Percentiles rank a stretch among this genome's conserved stretches.
These are phyloP conservation scores for Xylariomycetidae sp. DNA, from an alignment of 2,329 filamentous ascomycete genomes.

Conservation along the genomic window DNA sequence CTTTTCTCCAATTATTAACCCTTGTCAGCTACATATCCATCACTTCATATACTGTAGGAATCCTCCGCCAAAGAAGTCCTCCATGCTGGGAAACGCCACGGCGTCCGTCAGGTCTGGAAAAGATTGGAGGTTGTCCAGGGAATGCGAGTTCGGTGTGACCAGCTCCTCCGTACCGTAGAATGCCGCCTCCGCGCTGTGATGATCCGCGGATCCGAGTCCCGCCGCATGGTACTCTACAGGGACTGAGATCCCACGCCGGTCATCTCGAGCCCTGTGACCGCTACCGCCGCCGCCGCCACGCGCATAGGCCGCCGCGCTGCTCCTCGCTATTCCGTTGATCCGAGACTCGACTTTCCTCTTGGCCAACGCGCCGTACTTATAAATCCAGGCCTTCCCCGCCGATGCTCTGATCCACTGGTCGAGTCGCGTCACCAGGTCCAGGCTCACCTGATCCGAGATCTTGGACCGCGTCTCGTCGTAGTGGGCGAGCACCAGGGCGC, in stretches of 20 bases:
- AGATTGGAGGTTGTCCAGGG: not conserved
- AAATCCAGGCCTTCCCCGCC: constrained; percentile 27
- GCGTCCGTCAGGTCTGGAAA: constrained; percentile 20
- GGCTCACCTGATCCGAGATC: constrained; percentile 21
- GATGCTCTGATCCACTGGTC: constrained; percentile 25
- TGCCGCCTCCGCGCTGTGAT: constrained; percentile 3
- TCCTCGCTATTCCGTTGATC: no score
- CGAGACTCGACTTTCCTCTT: constrained; percentile 24
- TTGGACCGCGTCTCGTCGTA: constrained; percentile 26
- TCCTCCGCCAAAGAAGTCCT: constrained; percentile 28
- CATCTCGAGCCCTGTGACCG: not conserved
- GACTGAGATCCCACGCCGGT: no score
- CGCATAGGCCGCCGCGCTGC: constrained; percentile 1
- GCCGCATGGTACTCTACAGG: constrained; percentile 2
- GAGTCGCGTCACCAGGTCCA: constrained; percentile 23
- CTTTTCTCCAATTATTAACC: no score
- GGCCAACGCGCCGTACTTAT: constrained; percentile 25
- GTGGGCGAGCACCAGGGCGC: constrained; percentile 27
- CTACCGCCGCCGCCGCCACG: constrained; percentile 1
- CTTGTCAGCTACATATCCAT: no score
- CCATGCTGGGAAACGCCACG: constrained; percentile 26
- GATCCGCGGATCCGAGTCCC: constrained; percentile 1
- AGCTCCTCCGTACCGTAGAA: constrained; percentile 5
- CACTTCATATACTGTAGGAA: constrained; percentile 26
- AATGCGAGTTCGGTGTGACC: constrained; percentile 5